Percentiles rank a stretch among this genome's conserved stretches.
phyloP scores from a whole-genome alignment of 768 basidiomycete species.

The Boletus insuetus region DNA sequence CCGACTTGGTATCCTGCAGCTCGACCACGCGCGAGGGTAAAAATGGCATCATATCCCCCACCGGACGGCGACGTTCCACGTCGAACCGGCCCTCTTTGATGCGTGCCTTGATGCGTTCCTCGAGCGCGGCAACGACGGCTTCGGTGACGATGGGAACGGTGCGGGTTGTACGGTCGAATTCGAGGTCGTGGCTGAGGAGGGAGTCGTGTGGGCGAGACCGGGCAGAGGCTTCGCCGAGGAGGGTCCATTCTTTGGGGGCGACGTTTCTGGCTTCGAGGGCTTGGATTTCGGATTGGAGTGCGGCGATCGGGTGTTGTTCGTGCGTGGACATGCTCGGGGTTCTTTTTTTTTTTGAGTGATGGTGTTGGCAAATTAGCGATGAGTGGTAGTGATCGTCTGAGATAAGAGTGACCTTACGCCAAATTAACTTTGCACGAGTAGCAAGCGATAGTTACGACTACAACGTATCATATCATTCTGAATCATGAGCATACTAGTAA shows the following conservation, averaged over 20 bases:
- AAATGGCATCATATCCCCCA: slow-evolving; percentile 79
- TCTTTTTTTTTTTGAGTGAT: too few relatives aligned
- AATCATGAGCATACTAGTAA: too few relatives aligned
- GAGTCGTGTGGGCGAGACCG: slow-evolving; percentile 86
- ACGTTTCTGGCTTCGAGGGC: slow-evolving; percentile 85
- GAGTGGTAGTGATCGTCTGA: too few relatives aligned
- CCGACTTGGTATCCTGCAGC: slow-evolving; percentile 83
- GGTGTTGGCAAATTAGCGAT: too few relatives aligned
- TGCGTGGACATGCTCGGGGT: slow-evolving; percentile 35
- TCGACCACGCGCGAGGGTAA: slow-evolving; percentile 88
- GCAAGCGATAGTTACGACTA: too few relatives aligned
- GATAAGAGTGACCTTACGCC: too few relatives aligned
- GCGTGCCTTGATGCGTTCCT: slow-evolving; percentile 87
- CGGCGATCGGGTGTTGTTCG: slow-evolving; percentile 74
- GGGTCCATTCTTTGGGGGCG: slow-evolving; percentile 85
- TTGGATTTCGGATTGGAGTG: slow-evolving; percentile 74
- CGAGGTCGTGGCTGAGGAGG: slow-evolving; percentile 89
- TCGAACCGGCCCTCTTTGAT: slow-evolving; percentile 86
- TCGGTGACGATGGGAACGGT: slow-evolving; percentile 88
- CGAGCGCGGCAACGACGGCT: slow-evolving; percentile 76
- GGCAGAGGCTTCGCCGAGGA: slow-evolving; percentile 87
- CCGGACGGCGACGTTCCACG: slow-evolving; percentile 74
- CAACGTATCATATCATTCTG: too few relatives aligned
- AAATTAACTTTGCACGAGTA: too few relatives aligned
- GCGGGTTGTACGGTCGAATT: slow-evolving; percentile 89